phyloP scores from a whole-genome alignment of 495 filamentous ascomycete species.

The Annulohypoxylon moriforme region DNA sequence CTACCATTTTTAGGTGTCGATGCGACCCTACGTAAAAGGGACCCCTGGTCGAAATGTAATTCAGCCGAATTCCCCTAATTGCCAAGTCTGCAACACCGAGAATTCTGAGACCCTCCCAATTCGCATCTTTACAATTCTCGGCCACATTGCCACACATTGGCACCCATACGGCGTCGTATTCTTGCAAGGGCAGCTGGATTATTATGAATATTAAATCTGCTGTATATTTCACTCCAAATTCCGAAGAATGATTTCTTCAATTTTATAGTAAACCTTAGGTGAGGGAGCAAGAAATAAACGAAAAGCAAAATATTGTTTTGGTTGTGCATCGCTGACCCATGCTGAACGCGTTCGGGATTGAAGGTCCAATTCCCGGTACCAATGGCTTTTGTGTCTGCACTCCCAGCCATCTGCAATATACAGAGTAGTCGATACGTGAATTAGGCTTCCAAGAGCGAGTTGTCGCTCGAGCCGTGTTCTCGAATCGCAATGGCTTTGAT shows the following conservation, averaged over 20 bases:
- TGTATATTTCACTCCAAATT: slow-evolving; percentile 22
- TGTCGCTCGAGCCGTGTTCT: slow-evolving; percentile 17
- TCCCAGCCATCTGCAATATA: slow-evolving; percentile 12
- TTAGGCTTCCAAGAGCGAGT: slow-evolving; percentile 7
- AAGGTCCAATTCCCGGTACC: slow-evolving; percentile 13
- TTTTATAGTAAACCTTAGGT: slow-evolving; percentile 25
- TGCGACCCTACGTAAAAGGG: slow-evolving; percentile 12
- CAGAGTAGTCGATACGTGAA: slow-evolving; percentile 29
- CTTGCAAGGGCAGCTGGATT: neutral
- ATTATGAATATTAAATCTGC: slow-evolving; percentile 24
- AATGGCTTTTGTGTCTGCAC: slow-evolving; percentile 25
- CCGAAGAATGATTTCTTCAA: slow-evolving; percentile 20
- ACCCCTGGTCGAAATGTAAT: slow-evolving; percentile 19
- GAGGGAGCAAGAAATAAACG: slow-evolving; percentile 23
- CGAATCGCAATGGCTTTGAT: slow-evolving; percentile 23
- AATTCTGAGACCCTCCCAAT: slow-evolving; percentile 1
- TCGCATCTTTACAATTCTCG: neutral
- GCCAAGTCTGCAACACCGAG: slow-evolving; percentile 33
- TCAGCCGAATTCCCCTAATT: slow-evolving; percentile 46
- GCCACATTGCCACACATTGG: slow-evolving; percentile 11
- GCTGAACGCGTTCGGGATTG: slow-evolving; percentile 18
- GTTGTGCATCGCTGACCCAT: slow-evolving; percentile 22
- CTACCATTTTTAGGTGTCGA: slow-evolving; percentile 15
- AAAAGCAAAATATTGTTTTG: neutral
- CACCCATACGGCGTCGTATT: neutral